A percentile compares a stretch with the other conserved stretches of the same genome.
phyloP scores from a whole-genome alignment of 805 yeast species.

The Metahyphopichia silvanorum region DNA sequence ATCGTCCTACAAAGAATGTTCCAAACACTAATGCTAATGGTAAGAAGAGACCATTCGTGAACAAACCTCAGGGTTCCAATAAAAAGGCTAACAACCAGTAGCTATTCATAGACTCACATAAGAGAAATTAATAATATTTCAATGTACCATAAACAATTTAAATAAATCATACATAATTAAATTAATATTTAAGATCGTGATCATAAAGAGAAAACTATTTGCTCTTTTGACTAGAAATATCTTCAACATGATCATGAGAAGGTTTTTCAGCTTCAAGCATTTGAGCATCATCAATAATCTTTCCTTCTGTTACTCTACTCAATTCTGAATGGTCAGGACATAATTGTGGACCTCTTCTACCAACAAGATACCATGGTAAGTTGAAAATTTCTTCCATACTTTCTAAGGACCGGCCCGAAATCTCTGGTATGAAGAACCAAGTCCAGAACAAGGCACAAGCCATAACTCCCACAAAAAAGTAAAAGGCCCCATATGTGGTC shows the following conservation, averaged over 20 bases:
- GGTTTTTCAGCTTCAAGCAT: too few species aligned
- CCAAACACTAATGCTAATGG: conserved; percentile 7
- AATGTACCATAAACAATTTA: too few species aligned
- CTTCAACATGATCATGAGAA: too few species aligned
- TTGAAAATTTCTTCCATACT: conserved; percentile 49
- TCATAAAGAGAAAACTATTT: too few species aligned
- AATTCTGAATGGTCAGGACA: conserved; percentile 51
- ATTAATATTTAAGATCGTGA: too few species aligned
- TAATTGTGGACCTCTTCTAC: conserved; percentile 50
- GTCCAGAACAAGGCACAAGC: conserved; percentile 41
- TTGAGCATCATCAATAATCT: too few species aligned
- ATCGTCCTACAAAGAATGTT: conserved; percentile 8
- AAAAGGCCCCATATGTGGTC: conserved; percentile 49
- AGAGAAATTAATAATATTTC: too few species aligned
- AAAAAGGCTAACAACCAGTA: conserved; percentile 17
- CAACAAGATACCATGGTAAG: conserved; percentile 57
- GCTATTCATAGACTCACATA: too few species aligned
- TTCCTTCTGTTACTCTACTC: too few species aligned
- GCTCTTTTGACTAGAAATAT: too few species aligned
- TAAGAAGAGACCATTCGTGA: conserved; percentile 15
- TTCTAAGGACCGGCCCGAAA: conserved; percentile 49
- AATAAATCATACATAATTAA: too few species aligned
- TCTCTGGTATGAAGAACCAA: conserved; percentile 51
- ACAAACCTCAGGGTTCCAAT: conserved; percentile 6
- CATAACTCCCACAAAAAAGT: conserved; percentile 45